Evolutionary conservation across 441 rosid genomes (phyloP).

Genomic region (Gossypium aridum): DNA sequence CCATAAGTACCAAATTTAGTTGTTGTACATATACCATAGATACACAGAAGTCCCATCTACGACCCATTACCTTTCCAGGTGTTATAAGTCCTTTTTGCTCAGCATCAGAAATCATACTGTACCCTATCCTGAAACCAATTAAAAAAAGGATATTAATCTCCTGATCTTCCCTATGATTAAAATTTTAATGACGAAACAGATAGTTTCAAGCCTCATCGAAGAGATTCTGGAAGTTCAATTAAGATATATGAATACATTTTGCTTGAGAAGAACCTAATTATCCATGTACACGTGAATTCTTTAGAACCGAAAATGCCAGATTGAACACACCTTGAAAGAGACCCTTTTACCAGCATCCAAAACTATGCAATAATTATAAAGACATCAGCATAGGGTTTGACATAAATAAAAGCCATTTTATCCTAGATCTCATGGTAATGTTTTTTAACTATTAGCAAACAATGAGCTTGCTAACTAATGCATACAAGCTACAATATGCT

Average conservation of each 20-base stretch:
- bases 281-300: not conserved
- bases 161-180: not conserved
- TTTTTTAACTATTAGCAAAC: not conserved
- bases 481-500: conserved; percentile 5
- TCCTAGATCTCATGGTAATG: not conserved
- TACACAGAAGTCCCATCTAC: conserved; percentile 7
- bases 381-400: not conserved
- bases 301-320: not conserved
- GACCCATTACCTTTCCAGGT: conserved; percentile 74
- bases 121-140: conserved; percentile 73
- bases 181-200: conserved; percentile 9
- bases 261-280: not conserved
- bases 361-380: not conserved
- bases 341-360: not conserved
- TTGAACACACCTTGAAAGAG: not conserved
- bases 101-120: conserved; percentile 93
- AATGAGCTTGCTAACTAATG: conserved; percentile 3
- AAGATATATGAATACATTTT: not conserved
- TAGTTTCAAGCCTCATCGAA: not conserved
- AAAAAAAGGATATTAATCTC: not conserved
- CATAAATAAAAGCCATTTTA: not conserved
- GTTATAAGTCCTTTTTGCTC: conserved; percentile 76
- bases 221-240: not conserved
- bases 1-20: not conserved
- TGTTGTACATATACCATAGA: conserved; percentile 1